phyloP scores from a whole-genome alignment of 768 basidiomycete genomes.

The Macrolepiota fuliginosa region DNA sequence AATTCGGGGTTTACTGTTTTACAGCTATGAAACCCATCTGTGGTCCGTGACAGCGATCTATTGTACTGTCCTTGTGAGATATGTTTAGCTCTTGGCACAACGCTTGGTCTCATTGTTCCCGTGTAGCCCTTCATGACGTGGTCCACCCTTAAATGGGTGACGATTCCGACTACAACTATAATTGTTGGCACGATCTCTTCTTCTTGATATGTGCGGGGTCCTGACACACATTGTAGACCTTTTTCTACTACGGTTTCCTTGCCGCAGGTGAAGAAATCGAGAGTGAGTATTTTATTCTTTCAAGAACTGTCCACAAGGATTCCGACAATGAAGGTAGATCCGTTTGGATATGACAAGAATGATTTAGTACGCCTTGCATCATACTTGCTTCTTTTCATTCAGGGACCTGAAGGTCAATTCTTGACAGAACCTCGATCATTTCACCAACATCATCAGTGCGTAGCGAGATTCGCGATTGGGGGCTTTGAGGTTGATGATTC shows the following conservation, averaged over 20 bases:
- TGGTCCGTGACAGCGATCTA: constrained; percentile 66
- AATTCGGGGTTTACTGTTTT: background rate
- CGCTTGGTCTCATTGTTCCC: background rate
- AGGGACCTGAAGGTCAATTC: background rate
- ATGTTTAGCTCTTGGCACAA: background rate
- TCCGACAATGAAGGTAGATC: constrained; percentile 27
- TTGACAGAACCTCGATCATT: constrained; percentile 62
- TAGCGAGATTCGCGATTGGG: constrained; percentile 10
- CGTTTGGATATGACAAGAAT: constrained; percentile 69
- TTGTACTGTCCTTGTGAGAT: constrained; percentile 53
- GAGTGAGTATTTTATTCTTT: constrained; percentile 40
- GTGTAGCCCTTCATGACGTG: constrained; percentile 65
- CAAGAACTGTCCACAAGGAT: background rate
- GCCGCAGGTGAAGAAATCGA: constrained; percentile 76
- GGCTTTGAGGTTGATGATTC: background rate
- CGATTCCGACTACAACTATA: constrained; percentile 60
- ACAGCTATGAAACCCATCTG: constrained; percentile 64
- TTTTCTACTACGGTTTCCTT: constrained; percentile 73
- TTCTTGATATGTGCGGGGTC: constrained; percentile 7
- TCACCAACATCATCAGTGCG: constrained; percentile 68
- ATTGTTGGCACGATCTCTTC: constrained; percentile 32
- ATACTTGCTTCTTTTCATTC: background rate
- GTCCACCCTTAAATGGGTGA: constrained; percentile 51
- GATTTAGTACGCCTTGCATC: constrained; percentile 47
- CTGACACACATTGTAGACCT: constrained; percentile 36